Percentiles rank a stretch among this genome's conserved stretches.
phyloP scores from a whole-genome alignment of 257 asterid genomes.

The Agastache rugosa region DNA sequence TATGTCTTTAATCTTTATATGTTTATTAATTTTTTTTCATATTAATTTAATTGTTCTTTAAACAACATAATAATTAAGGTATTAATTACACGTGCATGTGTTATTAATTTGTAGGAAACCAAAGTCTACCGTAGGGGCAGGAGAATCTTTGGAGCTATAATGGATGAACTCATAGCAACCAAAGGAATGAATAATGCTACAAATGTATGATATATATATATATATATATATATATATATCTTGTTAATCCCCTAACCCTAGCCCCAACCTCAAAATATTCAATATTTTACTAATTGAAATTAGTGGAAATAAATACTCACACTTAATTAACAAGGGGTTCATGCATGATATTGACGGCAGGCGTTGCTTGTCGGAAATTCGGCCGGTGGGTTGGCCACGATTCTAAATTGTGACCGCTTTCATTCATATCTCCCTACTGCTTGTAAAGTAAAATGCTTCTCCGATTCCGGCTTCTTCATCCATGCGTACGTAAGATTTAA shows the following conservation, averaged over 20 bases:
- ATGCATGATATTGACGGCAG: too few species aligned
- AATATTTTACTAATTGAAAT: not conserved
- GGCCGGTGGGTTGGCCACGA: slow-evolving; percentile 55
- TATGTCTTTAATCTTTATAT: not conserved
- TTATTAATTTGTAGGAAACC: not conserved
- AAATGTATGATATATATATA: slow-evolving; percentile 8
- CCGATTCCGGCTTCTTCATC: slow-evolving; percentile 55
- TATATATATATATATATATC: too few species aligned
- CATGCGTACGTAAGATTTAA: slow-evolving; percentile 37
- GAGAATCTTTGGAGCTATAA: slow-evolving; percentile 21
- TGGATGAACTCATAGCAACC: slow-evolving; percentile 17
- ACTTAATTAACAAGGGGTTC: too few species aligned
- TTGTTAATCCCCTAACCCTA: too few species aligned
- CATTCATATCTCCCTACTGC: slow-evolving; percentile 31
- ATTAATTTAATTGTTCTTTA: too few species aligned
- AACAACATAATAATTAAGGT: too few species aligned
- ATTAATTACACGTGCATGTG: too few species aligned
- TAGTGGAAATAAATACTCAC: too few species aligned
- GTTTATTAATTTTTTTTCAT: not conserved
- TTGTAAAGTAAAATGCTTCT: slow-evolving; percentile 43
- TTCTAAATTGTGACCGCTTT: slow-evolving; percentile 50
- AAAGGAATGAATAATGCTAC: slow-evolving; percentile 32
- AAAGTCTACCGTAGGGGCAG: slow-evolving; percentile 23
- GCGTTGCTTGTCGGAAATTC: slow-evolving; percentile 48
- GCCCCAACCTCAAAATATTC: too few species aligned